phyloP scores from a whole-genome alignment of 2,329 filamentous ascomycete genomes.

The Bipolaris sorokiniana region DNA sequence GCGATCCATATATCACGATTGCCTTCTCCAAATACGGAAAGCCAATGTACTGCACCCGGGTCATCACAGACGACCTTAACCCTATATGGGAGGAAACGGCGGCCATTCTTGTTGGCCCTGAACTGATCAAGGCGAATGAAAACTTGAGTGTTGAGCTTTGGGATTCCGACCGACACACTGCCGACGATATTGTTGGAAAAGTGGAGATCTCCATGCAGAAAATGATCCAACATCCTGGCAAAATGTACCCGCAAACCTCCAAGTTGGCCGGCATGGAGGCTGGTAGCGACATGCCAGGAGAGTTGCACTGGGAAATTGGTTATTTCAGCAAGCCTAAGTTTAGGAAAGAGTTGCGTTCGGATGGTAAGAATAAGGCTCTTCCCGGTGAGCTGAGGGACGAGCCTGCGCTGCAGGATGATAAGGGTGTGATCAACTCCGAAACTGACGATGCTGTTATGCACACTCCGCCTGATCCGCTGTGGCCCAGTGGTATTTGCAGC shows the following conservation, averaged over 20 bases:
- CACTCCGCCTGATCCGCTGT: constrained; percentile 93
- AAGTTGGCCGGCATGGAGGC: constrained; percentile 82
- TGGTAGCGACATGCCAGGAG: constrained; percentile 86
- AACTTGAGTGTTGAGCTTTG: constrained; percentile 92
- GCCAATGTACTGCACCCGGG: constrained; percentile 95
- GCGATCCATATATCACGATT: constrained; percentile 93
- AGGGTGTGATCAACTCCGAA: constrained; percentile 73
- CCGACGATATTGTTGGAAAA: constrained; percentile 94
- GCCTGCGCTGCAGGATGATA: constrained; percentile 84
- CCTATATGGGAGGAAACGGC: constrained; percentile 90
- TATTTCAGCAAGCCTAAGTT: constrained; percentile 93
- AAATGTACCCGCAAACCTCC: constrained; percentile 89
- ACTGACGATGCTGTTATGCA: constrained; percentile 85
- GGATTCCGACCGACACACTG: constrained; percentile 91
- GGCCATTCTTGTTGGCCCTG: constrained; percentile 83
- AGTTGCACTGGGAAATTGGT: constrained; percentile 94
- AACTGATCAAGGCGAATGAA: constrained; percentile 91
- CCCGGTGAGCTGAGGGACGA: constrained; percentile 75
- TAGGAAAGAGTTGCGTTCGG: constrained; percentile 80
- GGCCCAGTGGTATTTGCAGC: constrained; percentile 88
- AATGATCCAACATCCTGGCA: constrained; percentile 90
- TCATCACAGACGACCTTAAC: constrained; percentile 93
- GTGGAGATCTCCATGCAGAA: constrained; percentile 93
- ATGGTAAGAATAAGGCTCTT: constrained; percentile 81
- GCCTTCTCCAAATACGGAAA: constrained; percentile 97